These are phyloP conservation scores for Pestalotiopsis sp. DNA, from an alignment of 2,329 filamentous ascomycete genomes.

Conservation along the genomic window DNA sequence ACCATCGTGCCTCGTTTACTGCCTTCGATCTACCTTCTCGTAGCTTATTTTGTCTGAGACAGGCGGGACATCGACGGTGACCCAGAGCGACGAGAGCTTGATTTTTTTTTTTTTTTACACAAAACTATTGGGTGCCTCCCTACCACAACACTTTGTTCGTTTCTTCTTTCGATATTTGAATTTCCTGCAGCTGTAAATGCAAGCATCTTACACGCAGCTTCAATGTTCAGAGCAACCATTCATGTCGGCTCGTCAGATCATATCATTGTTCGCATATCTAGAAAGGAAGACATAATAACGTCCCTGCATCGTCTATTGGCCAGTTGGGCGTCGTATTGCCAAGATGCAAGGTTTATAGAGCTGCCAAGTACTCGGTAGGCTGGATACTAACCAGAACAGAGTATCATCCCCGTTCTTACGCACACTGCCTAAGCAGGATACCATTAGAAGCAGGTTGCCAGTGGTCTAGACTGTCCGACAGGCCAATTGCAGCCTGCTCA, in stretches of 20 bases:
- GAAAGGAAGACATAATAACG: not conserved
- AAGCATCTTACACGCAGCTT: not conserved
- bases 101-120: not conserved
- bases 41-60: not conserved
- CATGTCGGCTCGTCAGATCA: constrained; percentile 1
- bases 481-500: not conserved
- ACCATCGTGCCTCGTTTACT: not conserved
- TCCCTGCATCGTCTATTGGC: not conserved
- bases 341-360: constrained; percentile 8
- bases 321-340: not conserved
- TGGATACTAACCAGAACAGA: not conserved
- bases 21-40: not conserved
- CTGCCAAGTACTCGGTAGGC: constrained; percentile 8
- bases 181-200: not conserved
- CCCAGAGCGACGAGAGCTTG: not conserved
- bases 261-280: not conserved
- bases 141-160: not conserved
- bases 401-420: constrained; percentile 1
- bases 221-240: not conserved
- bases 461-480: not conserved
- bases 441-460: not conserved
- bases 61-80: not conserved
- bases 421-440: not conserved
- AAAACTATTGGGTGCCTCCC: not conserved
- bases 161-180: not conserved